A percentile compares a stretch with the other conserved stretches of the same genome.
Conservation (phyloP, 805 yeast genomes). For the Teunomyces aglyptinius region DNA sequence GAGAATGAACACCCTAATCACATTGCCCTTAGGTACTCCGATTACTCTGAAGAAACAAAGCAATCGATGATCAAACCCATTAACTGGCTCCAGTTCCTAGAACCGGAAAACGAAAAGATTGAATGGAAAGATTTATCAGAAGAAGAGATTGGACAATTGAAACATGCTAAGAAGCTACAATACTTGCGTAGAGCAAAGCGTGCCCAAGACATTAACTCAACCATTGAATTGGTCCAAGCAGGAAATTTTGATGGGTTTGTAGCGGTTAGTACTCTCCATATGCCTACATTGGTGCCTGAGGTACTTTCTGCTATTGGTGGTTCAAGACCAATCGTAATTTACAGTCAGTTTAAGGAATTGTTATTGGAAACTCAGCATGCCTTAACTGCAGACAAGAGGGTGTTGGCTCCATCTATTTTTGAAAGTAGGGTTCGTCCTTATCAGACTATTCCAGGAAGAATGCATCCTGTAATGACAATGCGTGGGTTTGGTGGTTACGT, state of each 20-base stretch:
- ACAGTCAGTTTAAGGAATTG: conserved; percentile 76
- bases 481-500: conserved; percentile 91
- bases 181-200: conserved; percentile 65
- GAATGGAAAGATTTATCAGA: conserved; percentile 46
- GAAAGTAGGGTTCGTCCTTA: conserved; percentile 83
- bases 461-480: conserved; percentile 94
- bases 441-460: conserved; percentile 90
- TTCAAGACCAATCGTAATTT: conserved; percentile 81
- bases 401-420: conserved; percentile 77
- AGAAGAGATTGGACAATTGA: conserved; percentile 54
- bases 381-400: conserved; percentile 63
- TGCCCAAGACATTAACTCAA: conserved; percentile 47
- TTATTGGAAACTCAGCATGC: conserved; percentile 71
- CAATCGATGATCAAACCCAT: conserved; percentile 62
- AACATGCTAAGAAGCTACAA: conserved; percentile 59
- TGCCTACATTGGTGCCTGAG: conserved; percentile 60
- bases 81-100: conserved; percentile 75
- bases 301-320: conserved; percentile 72
- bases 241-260: conserved; percentile 74
- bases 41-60: conserved; percentile 54
- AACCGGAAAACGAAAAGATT: conserved; percentile 64
- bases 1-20: conserved; percentile 92
- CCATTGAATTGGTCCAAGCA: conserved; percentile 48
- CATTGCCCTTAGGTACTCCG: conserved; percentile 65
- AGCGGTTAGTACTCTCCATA: conserved; percentile 68